Evolutionary conservation across 2,329 filamentous ascomycete genomes (phyloP).

Genomic region (Ilyonectria mors-panacis): DNA sequence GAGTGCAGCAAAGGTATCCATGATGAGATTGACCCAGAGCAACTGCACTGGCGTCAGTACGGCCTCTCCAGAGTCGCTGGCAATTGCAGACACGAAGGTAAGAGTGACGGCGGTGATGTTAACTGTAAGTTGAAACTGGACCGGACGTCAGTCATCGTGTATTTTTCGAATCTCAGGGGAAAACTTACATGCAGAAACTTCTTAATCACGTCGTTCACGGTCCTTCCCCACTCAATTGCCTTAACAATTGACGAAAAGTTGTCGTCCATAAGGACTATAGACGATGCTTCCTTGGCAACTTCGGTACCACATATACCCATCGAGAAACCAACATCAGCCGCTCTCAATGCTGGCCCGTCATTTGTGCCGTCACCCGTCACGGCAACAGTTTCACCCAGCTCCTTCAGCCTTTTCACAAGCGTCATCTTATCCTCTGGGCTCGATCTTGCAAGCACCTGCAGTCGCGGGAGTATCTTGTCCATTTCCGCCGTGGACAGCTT

Average conservation of each 20-base stretch:
- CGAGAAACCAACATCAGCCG: slow-evolving; percentile 77
- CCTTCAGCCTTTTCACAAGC: slow-evolving; percentile 75
- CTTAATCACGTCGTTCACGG: slow-evolving; percentile 77
- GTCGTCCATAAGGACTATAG: slow-evolving; percentile 77
- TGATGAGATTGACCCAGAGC: no score
- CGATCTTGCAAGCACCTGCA: slow-evolving; percentile 78
- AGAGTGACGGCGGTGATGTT: slow-evolving; percentile 78
- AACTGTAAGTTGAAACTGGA: slow-evolving; percentile 79
- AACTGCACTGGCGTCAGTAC: no score
- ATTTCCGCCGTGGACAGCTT: slow-evolving; percentile 64
- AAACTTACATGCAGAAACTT: no score
- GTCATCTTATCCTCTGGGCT: slow-evolving; percentile 79
- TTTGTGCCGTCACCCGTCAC: slow-evolving; percentile 79
- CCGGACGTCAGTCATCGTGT: no score
- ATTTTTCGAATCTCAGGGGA: no score
- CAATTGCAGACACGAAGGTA: slow-evolving; percentile 74
- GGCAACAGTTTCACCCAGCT: slow-evolving; percentile 76
- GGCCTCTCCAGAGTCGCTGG: slow-evolving; percentile 68
- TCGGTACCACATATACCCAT: slow-evolving; percentile 79
- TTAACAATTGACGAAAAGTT: slow-evolving; percentile 77
- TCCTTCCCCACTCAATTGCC: slow-evolving; percentile 76
- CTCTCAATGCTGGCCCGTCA: slow-evolving; percentile 76
- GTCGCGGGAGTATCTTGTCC: slow-evolving; percentile 69
- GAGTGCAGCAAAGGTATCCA: no score
- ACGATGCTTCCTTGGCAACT: slow-evolving; percentile 75